Evolutionary conservation across 2,329 filamentous ascomycete genomes (phyloP), one percentile per base, ranked within the genome.

Genomic region (Aspergillus sp.): DNA sequence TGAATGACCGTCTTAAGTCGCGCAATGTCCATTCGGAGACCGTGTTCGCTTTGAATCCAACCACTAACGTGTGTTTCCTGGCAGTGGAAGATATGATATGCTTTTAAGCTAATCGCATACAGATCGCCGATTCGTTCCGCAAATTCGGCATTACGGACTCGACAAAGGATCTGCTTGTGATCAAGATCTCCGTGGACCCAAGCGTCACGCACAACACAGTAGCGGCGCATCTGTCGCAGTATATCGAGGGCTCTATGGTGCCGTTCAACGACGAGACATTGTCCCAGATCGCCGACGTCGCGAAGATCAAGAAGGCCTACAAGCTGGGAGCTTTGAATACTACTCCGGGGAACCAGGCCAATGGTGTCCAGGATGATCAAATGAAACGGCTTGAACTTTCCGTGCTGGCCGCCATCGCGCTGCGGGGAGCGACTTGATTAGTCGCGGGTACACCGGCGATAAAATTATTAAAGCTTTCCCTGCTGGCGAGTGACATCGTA

Each of bases 51-150:
- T 80, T 97, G 49, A 93, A 88, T 60, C 84, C 90, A 0, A 92
- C 90, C 63, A 94, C 92, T 73, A 96, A 96, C 74, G 90, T 92
- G 74, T 60, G 80, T 67, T 56, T 52, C 18, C n/a, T 53, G 5
- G 14, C 16, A 1, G 12, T 24, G 2, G 18, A 54, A 50, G 61
- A 10, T 49, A 52, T 65, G 45, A 6, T 63, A 51, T 18, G 11
- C 24, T 7, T 22, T 32, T 12, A 50, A 51, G 36, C 69, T 71
- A 62, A 72, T 56, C 55, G 42, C 20, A 22, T 54, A 32, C 66
- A 96, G 92, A 98, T 99, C 70, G 86, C 92, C 54, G 93, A 97
- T 67, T 89, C 92, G 0, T 98, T 98, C 77, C 89, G 91, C 32
- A 88, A 89, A 56, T 96, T 95, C 71, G 95, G 95, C 52, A 87